Conservation (phyloP, 2,329 filamentous ascomycete species). For the Stylonectria norvegica region DNA sequence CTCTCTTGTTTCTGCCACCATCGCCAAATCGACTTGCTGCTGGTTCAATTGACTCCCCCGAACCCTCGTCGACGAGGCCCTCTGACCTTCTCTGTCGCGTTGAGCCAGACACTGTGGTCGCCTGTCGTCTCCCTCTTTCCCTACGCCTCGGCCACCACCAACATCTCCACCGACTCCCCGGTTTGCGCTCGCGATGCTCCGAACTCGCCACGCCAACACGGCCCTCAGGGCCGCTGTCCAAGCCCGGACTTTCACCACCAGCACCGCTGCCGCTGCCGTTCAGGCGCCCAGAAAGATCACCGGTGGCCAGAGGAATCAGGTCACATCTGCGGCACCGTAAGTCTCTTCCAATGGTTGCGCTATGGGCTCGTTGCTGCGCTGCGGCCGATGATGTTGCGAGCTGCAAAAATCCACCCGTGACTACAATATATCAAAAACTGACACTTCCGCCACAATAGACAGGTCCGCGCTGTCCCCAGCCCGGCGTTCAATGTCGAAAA, state of each 20-base stretch:
- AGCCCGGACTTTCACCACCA: constrained; percentile 39
- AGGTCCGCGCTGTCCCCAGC: constrained; percentile 58
- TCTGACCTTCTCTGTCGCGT: background rate
- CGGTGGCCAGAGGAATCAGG: constrained; percentile 43
- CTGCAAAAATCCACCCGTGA: constrained; percentile 2
- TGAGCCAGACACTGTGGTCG: constrained; percentile 4
- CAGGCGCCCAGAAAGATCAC: constrained; percentile 40
- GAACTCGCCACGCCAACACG: constrained; percentile 13
- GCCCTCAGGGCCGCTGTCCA: constrained; percentile 4
- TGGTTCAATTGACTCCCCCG: constrained; percentile 16
- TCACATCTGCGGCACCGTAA: constrained; percentile 49
- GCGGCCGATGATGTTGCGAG: constrained; percentile 9
- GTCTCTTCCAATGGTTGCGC: constrained; percentile 31
- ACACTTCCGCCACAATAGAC: constrained; percentile 20
- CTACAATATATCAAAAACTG: constrained; percentile 11
- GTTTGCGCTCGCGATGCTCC: constrained; percentile 14
- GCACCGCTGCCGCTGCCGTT: constrained; percentile 36
- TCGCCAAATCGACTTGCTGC: constrained; percentile 7
- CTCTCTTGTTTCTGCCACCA: constrained; percentile 11
- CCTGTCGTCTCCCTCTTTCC: constrained; percentile 12
- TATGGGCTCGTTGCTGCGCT: background rate
- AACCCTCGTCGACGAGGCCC: constrained; percentile 1
- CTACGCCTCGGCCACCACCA: constrained; percentile 8
- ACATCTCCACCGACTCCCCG: constrained; percentile 6
- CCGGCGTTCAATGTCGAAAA: constrained; percentile 55